phyloP scores from a whole-genome alignment of 257 asterid genomes.

The Jacaranda copaia region DNA sequence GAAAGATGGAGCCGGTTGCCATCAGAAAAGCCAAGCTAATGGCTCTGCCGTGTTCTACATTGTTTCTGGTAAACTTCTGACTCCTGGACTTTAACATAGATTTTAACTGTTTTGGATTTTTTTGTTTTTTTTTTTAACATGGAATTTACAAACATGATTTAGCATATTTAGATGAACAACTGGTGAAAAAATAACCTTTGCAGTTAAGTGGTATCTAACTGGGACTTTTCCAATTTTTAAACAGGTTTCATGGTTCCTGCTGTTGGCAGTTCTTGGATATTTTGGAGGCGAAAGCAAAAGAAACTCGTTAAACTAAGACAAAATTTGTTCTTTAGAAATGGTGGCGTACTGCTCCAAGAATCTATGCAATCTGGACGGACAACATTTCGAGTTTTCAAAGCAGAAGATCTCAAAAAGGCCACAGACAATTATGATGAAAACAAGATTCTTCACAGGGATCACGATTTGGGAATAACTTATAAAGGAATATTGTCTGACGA shows the following conservation, averaged over 20 bases:
- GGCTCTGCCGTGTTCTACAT: slow-evolving; percentile 9
- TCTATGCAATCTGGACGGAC: background rate
- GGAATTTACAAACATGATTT: background rate
- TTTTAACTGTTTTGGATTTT: background rate
- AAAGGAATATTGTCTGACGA: slow-evolving; percentile 30
- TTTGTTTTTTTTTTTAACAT: background rate
- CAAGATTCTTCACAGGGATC: background rate
- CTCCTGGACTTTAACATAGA: background rate
- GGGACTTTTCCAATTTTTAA: background rate
- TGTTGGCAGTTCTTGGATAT: slow-evolving; percentile 38
- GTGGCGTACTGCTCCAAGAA: slow-evolving; percentile 33
- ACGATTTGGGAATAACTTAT: slow-evolving; percentile 25
- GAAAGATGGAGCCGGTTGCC: slow-evolving; percentile 33
- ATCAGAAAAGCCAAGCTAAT: background rate
- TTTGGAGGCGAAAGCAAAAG: slow-evolving; percentile 33
- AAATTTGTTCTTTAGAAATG: slow-evolving; percentile 32
- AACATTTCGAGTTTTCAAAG: slow-evolving; percentile 33
- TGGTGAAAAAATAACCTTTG: too few relatives aligned
- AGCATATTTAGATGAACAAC: too few relatives aligned
- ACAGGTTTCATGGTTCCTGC: slow-evolving; percentile 39
- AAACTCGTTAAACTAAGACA: slow-evolving; percentile 37
- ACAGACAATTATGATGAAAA: slow-evolving; percentile 37
- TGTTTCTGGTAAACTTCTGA: slow-evolving; percentile 33
- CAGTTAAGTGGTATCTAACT: too few relatives aligned
- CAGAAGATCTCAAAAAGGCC: slow-evolving; percentile 41